Base-by-base conservation (phyloP, 2,329 filamentous ascomycete genomes). In the Exophiala sideris region DNA sequence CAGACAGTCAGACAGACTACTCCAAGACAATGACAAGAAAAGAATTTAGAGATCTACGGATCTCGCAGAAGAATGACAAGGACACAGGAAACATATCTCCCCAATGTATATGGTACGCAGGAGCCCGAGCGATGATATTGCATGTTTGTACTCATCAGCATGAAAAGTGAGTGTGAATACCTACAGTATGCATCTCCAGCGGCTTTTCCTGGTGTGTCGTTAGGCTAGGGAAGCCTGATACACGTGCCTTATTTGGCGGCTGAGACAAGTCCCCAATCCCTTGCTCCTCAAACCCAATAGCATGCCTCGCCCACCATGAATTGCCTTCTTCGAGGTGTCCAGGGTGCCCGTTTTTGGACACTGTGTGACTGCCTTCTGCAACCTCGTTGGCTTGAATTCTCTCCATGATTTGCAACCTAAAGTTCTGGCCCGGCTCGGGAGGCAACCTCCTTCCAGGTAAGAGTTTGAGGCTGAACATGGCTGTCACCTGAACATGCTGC, bases 1-100 rank as follows among this genome's bases (percentile, higher is more conserved):
- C 52, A 40, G 32, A n/a, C 51, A 47, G 50, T 42, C 38, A 53
- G 50, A 53, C 44, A 56, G 42, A 48, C 38, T 47, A 36, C 33
- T 32, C 10, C 21, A 45, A 44, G 20, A 24, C 29, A 33, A 42
- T 38, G 50, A 14, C 18, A 49, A 41, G 45, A 40, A 52, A 48
- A 48, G 18, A 45, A 40, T 54, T 52, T 42, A 46, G 46, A 41
- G 54, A 41, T 54, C 51, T 45, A 39, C 45, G 50, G 50, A 57
- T 29, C 54, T 57, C 46, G 33, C 9, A 14, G 35, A 44, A 41
- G 38, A 50, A 20, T 9, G n/a, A 5, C 9, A 20, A 34, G 10
- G 10, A n/a, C 7, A 9, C 16, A 21, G 18, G 20, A 16, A 3
- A 3, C 8, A 47, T 6, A 39, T 14, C 9, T 33, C 18, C 14